phyloP scores from a whole-genome alignment of 2,329 filamentous ascomycete species.

The Oidium heveae region DNA sequence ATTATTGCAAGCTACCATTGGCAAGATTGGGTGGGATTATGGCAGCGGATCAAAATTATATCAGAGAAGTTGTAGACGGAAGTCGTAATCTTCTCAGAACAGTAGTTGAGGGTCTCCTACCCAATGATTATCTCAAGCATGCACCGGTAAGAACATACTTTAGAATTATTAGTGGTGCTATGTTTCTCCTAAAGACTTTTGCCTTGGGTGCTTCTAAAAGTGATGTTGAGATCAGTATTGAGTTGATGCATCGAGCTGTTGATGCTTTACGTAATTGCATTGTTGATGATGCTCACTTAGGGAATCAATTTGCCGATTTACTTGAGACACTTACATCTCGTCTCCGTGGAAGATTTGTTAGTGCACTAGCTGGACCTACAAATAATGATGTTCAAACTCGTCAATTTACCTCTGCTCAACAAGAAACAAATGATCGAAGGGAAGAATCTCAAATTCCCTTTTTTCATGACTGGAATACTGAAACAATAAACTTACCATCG shows the following conservation, averaged over 20 bases:
- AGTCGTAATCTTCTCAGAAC: constrained; percentile 52
- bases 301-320: constrained; percentile 61
- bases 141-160: constrained; percentile 68
- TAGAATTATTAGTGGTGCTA: constrained; percentile 62
- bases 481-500: constrained; percentile 7
- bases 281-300: constrained; percentile 65
- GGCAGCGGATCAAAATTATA: constrained; percentile 42
- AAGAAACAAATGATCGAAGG: constrained; percentile 7
- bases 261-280: constrained; percentile 52
- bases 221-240: constrained; percentile 51
- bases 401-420: constrained; percentile 11
- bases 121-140: constrained; percentile 54
- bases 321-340: constrained; percentile 56
- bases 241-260: constrained; percentile 50
- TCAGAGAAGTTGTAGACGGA: constrained; percentile 52
- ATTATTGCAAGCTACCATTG: constrained; percentile 36
- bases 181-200: constrained; percentile 69
- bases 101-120: constrained; percentile 52
- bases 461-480: constrained; percentile 12
- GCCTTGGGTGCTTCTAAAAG: constrained; percentile 55
- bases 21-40: constrained; percentile 38
- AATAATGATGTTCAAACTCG: constrained; percentile 12
- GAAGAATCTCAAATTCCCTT: constrained; percentile 2
- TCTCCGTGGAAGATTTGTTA: constrained; percentile 50
- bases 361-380: constrained; percentile 24